Evolutionary conservation across 177 flowering plant species (phyloP), one percentile per base, ranked within the genome.

Genomic region (Tripterygium wilfordii): DNA sequence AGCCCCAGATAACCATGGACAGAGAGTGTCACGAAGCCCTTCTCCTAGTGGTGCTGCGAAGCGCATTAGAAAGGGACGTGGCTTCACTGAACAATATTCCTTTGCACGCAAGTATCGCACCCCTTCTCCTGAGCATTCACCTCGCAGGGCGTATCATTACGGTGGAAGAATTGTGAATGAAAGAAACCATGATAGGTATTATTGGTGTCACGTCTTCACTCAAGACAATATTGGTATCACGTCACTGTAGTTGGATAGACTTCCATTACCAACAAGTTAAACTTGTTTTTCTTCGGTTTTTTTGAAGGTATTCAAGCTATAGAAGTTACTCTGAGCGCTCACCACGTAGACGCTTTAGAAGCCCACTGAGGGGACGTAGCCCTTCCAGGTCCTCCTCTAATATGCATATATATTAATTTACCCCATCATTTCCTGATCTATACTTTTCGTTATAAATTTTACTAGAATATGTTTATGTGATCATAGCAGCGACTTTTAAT

Each of bases 51-150:
- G 90, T 14, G 51, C 58, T 23, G 72, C 82, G 19, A 85, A 88
- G 64, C 97, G 95, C 17, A 56, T 89, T 46, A 78, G 97, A 50
- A 87, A 81, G 66, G 99, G 99, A 8, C 96, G 99, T 60, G 99
- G 97, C 28, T 94, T 94, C 52, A 89, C 92, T 51, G 85, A 89
- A 8, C 73, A 66, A 3, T 94, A 68, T 65, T 69, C 97, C 21
- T 87, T 67, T 76, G 97, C 83, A 42, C 95, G 99, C 15, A 68
- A 79, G 8, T 94, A 89, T 47, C 82, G 92, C 17, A 94, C 97
- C 17, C 98, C 98, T 39, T 86, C 96, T 56, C 99, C 99, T 36
- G 82, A 74, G 38, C 84, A 70, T 45, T 76, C 89, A 6, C 79
- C 80, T 33, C 71, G 61, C n/a, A 67, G 83, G 49, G 56, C 72